Evolutionary conservation across 768 basidiomycete species (phyloP).

Genomic region (Peribolospora kevripleyi): DNA sequence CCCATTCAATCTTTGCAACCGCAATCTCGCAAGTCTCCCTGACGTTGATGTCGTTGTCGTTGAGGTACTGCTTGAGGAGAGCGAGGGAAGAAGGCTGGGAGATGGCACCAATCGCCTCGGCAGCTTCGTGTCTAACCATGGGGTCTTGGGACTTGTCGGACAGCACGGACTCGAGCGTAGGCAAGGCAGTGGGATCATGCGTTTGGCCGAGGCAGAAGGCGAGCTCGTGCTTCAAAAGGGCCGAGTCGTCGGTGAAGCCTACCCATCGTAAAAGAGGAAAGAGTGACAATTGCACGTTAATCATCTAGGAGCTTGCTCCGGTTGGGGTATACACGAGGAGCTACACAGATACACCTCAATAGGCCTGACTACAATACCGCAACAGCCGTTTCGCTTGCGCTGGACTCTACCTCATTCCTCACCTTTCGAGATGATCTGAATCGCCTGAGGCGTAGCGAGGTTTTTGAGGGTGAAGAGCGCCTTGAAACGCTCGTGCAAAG

Average conservation of each 20-base stretch:
- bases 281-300: background rate
- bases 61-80: slow-evolving; percentile 42
- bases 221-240: slow-evolving; percentile 83
- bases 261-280: background rate
- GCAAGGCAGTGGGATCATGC: slow-evolving; percentile 43
- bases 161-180: slow-evolving; percentile 52
- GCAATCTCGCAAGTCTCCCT: slow-evolving; percentile 96
- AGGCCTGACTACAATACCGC: background rate
- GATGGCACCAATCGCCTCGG: slow-evolving; percentile 96
- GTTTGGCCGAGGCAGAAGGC: slow-evolving; percentile 95
- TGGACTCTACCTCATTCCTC: slow-evolving; percentile 1
- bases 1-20: slow-evolving; percentile 81
- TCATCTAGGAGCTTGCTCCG: background rate
- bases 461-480: slow-evolving; percentile 77
- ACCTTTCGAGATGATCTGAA: slow-evolving; percentile 70
- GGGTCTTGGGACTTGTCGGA: slow-evolving; percentile 47
- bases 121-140: slow-evolving; percentile 98
- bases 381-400: background rate
- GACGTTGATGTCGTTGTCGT: slow-evolving; percentile 38
- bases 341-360: background rate
- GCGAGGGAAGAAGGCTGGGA: slow-evolving; percentile 41
- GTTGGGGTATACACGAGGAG: background rate
- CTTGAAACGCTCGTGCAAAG: slow-evolving; percentile 67
- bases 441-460: slow-evolving; percentile 36
- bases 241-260: slow-evolving; percentile 72